These are phyloP conservation scores for Syzygium jambos DNA, from an alignment of 345 rosid species.

Conservation along the genomic window DNA sequence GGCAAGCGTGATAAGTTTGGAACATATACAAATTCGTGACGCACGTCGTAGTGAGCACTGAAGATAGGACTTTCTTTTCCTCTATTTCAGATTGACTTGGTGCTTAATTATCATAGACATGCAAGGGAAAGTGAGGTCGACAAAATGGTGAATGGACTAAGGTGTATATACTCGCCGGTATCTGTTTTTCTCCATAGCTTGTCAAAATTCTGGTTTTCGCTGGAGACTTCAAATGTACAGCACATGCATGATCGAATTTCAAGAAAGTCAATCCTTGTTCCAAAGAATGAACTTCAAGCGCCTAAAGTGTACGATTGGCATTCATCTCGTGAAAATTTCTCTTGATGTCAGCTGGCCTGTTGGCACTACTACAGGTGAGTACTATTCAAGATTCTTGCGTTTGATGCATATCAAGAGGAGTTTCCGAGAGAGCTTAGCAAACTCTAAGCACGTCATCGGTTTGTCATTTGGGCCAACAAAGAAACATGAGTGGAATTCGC, in stretches of 20 bases:
- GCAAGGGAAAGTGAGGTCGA: constrained; percentile 57
- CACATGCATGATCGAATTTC: background rate
- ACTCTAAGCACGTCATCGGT: background rate
- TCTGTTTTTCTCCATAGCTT: background rate
- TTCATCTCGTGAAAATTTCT: background rate
- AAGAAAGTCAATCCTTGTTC: background rate
- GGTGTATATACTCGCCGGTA: background rate
- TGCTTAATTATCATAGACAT: constrained; percentile 36
- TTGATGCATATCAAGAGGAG: background rate
- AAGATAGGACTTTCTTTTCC: background rate
- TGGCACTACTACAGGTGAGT: background rate
- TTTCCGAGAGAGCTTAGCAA: background rate
- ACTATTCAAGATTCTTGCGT: background rate
- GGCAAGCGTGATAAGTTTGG: background rate
- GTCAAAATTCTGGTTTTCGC: background rate
- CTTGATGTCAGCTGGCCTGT: background rate
- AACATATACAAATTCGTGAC: background rate
- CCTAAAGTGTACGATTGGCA: background rate
- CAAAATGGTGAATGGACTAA: constrained; percentile 27
- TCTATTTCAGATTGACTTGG: constrained; percentile 40
- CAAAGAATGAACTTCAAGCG: background rate
- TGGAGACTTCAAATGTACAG: background rate
- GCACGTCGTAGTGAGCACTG: background rate
- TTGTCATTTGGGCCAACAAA: background rate
- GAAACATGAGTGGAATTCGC: background rate